These are phyloP conservation scores for Corynascus novoguineensis DNA, from an alignment of 495 filamentous ascomycete genomes.

Conservation along the genomic window DNA sequence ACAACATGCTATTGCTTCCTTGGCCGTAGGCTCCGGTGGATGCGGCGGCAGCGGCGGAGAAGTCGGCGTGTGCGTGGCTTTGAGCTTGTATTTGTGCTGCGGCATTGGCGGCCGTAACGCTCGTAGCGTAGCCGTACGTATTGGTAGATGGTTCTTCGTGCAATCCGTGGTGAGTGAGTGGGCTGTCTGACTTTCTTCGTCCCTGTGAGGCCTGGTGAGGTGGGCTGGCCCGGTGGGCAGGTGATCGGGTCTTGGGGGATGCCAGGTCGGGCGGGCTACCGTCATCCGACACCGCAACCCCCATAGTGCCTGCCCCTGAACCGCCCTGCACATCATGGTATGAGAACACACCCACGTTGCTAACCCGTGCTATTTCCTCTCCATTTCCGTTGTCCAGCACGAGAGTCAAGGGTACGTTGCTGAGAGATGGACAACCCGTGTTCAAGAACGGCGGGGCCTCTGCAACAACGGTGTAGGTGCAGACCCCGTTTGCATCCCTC, in stretches of 20 bases:
- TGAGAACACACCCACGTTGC: conserved; percentile 71
- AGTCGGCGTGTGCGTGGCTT: conserved; percentile 22
- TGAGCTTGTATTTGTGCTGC: conserved; percentile 24
- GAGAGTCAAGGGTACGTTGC: conserved; percentile 64
- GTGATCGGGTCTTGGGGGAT: conserved; percentile 42
- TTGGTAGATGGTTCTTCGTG: conserved; percentile 36
- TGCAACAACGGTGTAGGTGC: conserved; percentile 66
- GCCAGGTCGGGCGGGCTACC: conserved; percentile 40
- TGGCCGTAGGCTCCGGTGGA: conserved; percentile 34
- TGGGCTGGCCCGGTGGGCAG: conserved; percentile 39
- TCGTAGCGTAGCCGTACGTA: conserved; percentile 43
- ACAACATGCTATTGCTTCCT: conserved; percentile 43
- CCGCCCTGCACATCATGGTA: conserved; percentile 48
- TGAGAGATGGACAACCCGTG: conserved; percentile 60
- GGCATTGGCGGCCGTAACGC: conserved; percentile 36
- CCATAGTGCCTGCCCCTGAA: conserved; percentile 28
- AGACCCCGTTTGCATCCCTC: conserved; percentile 49
- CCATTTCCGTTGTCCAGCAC: conserved; percentile 63
- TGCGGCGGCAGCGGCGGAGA: conserved; percentile 28
- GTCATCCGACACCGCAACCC: conserved; percentile 29
- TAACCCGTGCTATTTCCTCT: conserved; percentile 49
- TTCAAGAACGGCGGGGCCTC: conserved; percentile 64
- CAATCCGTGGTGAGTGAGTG: conserved; percentile 28
- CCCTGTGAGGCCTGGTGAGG: conserved; percentile 30
- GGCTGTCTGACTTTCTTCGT: conserved; percentile 25